These are phyloP conservation scores for Dendrobium catenatum DNA, from an alignment of 106 monocot species.

Conservation along the genomic window DNA sequence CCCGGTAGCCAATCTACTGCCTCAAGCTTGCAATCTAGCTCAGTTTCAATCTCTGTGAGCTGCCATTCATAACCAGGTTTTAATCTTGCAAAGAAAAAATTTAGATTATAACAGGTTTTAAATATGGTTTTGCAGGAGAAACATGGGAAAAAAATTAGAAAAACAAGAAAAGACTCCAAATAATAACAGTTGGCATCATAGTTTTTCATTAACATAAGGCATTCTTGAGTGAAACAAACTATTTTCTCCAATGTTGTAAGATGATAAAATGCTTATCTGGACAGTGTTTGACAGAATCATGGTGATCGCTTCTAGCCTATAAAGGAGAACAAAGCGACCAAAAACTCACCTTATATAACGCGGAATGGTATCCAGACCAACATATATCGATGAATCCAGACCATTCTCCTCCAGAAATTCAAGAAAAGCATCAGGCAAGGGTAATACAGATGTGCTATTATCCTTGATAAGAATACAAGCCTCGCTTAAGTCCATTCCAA, in stretches of 20 bases:
- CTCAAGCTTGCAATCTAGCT: slow-evolving; percentile 47
- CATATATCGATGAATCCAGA: slow-evolving; percentile 64
- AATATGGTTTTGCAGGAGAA: background rate
- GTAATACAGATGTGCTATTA: slow-evolving; percentile 3
- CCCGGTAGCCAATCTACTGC: slow-evolving; percentile 61
- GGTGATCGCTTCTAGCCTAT: background rate
- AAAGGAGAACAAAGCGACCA: background rate
- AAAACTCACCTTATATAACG: slow-evolving; percentile 73
- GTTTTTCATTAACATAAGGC: background rate
- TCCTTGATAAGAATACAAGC: background rate
- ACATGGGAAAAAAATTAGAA: background rate
- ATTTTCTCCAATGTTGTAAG: too few relatives aligned
- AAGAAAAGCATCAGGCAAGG: slow-evolving; percentile 56
- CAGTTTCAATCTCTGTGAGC: slow-evolving; percentile 47
- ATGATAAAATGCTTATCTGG: background rate
- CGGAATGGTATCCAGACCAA: slow-evolving; percentile 31
- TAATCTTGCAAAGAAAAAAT: slow-evolving; percentile 30
- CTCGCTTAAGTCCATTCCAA: background rate
- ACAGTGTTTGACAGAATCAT: background rate
- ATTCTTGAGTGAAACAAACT: background rate
- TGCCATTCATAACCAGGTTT: slow-evolving; percentile 62
- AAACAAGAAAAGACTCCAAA: background rate
- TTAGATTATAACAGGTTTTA: background rate
- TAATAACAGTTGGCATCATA: background rate
- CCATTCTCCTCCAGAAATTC: slow-evolving; percentile 69